Evolutionary conservation across 164 flowering plant species (phyloP), one percentile per base, ranked within the genome.

Genomic region (Liriodendron chinense): DNA sequence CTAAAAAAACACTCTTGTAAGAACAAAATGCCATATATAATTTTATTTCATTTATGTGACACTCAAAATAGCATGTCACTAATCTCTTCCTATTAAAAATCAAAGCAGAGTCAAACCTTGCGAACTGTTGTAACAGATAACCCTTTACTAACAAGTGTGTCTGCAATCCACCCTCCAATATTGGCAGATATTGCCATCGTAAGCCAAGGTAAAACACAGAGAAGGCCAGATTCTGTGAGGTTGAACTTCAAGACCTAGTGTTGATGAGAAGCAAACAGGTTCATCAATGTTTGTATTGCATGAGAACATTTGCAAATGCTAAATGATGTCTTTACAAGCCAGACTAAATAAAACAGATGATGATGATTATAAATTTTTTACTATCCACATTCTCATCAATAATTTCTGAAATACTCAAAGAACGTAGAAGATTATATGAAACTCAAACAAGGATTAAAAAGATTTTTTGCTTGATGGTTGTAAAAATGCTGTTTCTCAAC

Each of bases 141-240:
- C 70, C 98, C 98, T 79, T 77, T 89, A 86, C 92, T 95, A 71
- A 95, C 89, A 57, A 95, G 91, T 71, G 98, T 86, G 81, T 95
- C 98, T 47, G 98, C 98, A 78, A 95, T 95, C 97, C 98, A 95
- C 20, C 98, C 98, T 28, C 98, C 98, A 73, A 89, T 16, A 80
- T 95, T 95, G 73, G 98, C 98, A 64, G 93, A 93, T 69, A 95
- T 68, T 66, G 98, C 98, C 98, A 95, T 95, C 63, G 96, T 92
- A 76, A 95, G 91, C 98, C 98, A 95, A 5, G 98, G 98, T 63
- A 94, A 74, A 68, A 93, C 94, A 72, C 92, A 84, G 13, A 93
- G 72, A 71, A 94, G 90, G 74, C 98, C 94, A 59, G 98, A 93
- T 56, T 95, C 98, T 22, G 91, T 92, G 64, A 95, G 97, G 80